Evolutionary conservation across 371 early-diverging fungal genomes (phyloP).

Genomic region (Neoconidiobolus thromboides): DNA sequence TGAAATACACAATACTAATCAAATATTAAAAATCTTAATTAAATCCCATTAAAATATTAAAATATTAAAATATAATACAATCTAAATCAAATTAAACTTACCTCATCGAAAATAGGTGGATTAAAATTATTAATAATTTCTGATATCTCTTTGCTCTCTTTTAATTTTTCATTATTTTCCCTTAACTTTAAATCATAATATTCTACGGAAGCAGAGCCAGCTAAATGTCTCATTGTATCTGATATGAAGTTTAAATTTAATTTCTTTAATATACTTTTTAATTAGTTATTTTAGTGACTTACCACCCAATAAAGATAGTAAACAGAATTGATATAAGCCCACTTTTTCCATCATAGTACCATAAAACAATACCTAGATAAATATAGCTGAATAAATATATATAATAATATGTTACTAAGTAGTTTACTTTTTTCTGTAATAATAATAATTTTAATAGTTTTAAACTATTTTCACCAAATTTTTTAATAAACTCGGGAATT

Average conservation of each 20-base stretch:
- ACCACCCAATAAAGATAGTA: background rate
- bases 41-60: too few species aligned
- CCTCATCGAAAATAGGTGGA: background rate
- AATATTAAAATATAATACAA: background rate
- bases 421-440: background rate
- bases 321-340: background rate
- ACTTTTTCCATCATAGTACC: conserved; percentile 1
- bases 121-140: background rate
- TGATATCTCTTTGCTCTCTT: background rate
- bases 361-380: background rate
- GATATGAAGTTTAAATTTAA: background rate
- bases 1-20: background rate
- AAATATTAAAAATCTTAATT: background rate
- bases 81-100: background rate
- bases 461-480: background rate
- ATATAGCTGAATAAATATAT: background rate
- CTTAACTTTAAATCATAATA: background rate
- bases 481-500: background rate
- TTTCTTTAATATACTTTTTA: background rate
- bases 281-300: background rate
- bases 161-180: background rate
- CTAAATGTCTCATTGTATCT: background rate
- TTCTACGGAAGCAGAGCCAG: background rate
- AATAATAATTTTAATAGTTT: background rate
- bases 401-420: too few species aligned